These are phyloP conservation scores for Cylindrotheca closterium DNA, from an alignment of 108 stramenopile genomes.

Conservation along the genomic window DNA sequence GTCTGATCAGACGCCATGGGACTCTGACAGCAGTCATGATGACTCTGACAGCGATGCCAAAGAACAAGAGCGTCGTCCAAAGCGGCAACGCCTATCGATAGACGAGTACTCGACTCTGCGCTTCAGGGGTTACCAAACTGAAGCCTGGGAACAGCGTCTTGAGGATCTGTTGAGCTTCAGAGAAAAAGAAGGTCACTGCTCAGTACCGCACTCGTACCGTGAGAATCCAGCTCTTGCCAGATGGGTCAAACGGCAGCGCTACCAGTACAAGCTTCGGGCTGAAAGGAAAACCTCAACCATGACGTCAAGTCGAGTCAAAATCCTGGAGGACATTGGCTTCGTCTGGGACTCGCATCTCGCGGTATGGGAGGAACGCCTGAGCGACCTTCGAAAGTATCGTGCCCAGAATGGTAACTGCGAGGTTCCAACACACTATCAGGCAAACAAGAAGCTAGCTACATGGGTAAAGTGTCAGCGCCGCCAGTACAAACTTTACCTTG, in stretches of 20 bases:
- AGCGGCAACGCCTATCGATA: too few relatives aligned
- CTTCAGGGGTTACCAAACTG: constrained; percentile 29
- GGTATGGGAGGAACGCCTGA: constrained; percentile 32
- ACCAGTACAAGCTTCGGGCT: constrained; percentile 34
- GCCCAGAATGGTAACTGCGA: constrained; percentile 21
- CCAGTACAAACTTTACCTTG: constrained; percentile 39
- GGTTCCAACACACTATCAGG: constrained; percentile 29
- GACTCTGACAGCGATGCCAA: too few relatives aligned
- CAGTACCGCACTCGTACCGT: constrained; percentile 30
- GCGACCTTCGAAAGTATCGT: constrained; percentile 28
- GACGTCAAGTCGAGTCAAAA: constrained; percentile 42
- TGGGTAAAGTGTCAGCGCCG: constrained; percentile 47
- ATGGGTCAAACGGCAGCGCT: constrained; percentile 46
- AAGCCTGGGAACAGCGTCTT: constrained; percentile 33
- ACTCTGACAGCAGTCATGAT: too few relatives aligned
- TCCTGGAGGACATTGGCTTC: constrained; percentile 49
- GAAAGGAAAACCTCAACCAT: constrained; percentile 36
- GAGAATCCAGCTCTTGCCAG: constrained; percentile 37
- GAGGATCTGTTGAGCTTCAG: constrained; percentile 31
- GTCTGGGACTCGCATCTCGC: constrained; percentile 48
- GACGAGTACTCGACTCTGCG: constrained; percentile 3
- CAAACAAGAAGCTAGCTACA: constrained; percentile 31
- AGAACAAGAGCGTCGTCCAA: too few relatives aligned
- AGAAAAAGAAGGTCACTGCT: constrained; percentile 29
- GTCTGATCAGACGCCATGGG: too few relatives aligned